Evolutionary conservation across 768 basidiomycete species (phyloP).

Genomic region (Podaxis pistillaris): DNA sequence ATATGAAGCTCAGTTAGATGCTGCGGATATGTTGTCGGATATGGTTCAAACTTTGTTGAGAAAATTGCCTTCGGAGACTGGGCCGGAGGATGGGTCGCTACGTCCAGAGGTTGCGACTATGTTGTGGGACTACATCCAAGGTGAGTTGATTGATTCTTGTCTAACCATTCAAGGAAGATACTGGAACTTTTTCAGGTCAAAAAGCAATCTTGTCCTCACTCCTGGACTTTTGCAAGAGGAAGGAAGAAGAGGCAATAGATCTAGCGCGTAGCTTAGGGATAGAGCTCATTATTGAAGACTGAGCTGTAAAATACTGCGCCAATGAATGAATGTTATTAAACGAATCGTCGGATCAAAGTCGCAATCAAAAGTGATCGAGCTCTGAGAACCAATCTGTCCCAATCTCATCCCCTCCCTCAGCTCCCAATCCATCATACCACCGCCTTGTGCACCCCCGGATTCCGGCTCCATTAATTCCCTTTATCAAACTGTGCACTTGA

Average conservation of each 20-base stretch:
- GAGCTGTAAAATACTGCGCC: background rate
- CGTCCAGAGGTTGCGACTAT: slow-evolving; percentile 62
- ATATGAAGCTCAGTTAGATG: slow-evolving; percentile 68
- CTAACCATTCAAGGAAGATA: background rate
- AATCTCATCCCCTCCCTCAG: slow-evolving; percentile 9
- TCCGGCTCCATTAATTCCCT: background rate
- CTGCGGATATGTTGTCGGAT: slow-evolving; percentile 59
- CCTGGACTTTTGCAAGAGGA: slow-evolving; percentile 44
- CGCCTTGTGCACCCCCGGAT: background rate
- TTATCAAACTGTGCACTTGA: background rate
- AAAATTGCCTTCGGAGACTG: slow-evolving; percentile 40
- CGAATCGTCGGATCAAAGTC: background rate
- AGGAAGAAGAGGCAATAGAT: slow-evolving; percentile 46
- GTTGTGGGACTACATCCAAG: slow-evolving; percentile 68
- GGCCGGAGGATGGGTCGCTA: slow-evolving; percentile 25
- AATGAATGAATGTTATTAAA: background rate
- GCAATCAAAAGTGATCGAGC: slow-evolving; percentile 10
- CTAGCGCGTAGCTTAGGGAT: slow-evolving; percentile 51
- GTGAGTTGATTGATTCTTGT: slow-evolving; percentile 29
- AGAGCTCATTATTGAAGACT: slow-evolving; percentile 50
- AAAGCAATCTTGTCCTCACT: slow-evolving; percentile 54
- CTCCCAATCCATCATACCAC: slow-evolving; percentile 12
- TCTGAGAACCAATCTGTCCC: background rate
- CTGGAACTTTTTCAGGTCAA: slow-evolving; percentile 45
- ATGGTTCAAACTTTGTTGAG: slow-evolving; percentile 59